Percentiles rank a stretch among this genome's conserved stretches.
These are phyloP conservation scores for Starmera dryadoides DNA, from an alignment of 805 yeast genomes.

Conservation along the genomic window DNA sequence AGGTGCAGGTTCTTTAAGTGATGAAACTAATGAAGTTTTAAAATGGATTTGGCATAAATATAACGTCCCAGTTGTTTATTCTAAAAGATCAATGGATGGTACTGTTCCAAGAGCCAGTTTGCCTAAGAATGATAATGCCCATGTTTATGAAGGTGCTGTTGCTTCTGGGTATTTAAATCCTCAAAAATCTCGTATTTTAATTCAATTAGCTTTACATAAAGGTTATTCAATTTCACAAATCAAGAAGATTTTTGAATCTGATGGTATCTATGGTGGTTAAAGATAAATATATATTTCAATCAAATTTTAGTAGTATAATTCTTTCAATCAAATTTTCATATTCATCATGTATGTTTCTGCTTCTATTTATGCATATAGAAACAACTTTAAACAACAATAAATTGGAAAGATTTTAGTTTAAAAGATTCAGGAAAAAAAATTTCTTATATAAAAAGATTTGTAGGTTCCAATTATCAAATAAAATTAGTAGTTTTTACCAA, in stretches of 20 bases:
- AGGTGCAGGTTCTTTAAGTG: slow-evolving; percentile 65
- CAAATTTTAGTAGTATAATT: too few species aligned
- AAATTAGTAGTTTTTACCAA: too few species aligned
- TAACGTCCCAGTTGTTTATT: slow-evolving; percentile 49
- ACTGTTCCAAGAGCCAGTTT: slow-evolving; percentile 51
- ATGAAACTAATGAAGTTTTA: slow-evolving; percentile 37
- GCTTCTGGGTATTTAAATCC: slow-evolving; percentile 65
- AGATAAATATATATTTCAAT: background rate
- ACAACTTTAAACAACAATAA: too few species aligned
- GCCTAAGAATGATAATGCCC: slow-evolving; percentile 30
- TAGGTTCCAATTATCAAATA: too few species aligned
- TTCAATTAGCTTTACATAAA: slow-evolving; percentile 45
- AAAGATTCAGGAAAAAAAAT: too few species aligned
- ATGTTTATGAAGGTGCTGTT: slow-evolving; percentile 32
- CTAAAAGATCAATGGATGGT: slow-evolving; percentile 66
- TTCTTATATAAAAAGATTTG: too few species aligned
- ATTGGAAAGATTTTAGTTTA: too few species aligned
- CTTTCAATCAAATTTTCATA: too few species aligned
- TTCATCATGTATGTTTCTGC: too few species aligned
- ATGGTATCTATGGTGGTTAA: slow-evolving; percentile 35
- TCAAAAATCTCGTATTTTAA: slow-evolving; percentile 51
- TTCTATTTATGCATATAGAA: too few species aligned
- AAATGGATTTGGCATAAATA: slow-evolving; percentile 30
- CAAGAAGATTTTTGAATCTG: slow-evolving; percentile 26
- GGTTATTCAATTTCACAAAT: slow-evolving; percentile 26